phyloP scores from a whole-genome alignment of 441 rosid species.

The Erodium chrysanthum region DNA sequence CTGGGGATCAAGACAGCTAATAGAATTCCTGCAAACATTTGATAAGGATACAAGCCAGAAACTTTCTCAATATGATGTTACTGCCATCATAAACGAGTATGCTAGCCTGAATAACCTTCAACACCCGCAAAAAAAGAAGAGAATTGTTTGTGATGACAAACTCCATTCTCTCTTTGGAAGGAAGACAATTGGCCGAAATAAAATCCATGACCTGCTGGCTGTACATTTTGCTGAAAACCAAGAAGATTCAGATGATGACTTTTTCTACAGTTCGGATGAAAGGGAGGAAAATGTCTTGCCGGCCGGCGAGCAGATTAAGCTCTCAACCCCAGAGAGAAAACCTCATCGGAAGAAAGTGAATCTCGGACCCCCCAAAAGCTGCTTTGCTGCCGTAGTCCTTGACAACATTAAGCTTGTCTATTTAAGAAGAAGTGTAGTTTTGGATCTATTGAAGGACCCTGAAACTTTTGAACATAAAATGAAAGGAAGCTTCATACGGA shows the following conservation, averaged over 20 bases:
- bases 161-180: slow-evolving; percentile 40
- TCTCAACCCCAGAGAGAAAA: slow-evolving; percentile 22
- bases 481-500: slow-evolving; percentile 45
- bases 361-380: slow-evolving; percentile 30
- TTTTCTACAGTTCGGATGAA: slow-evolving; percentile 36
- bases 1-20: slow-evolving; percentile 53
- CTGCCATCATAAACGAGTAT: slow-evolving; percentile 30
- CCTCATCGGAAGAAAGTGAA: slow-evolving; percentile 18
- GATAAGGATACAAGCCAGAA: slow-evolving; percentile 33
- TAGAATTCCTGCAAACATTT: slow-evolving; percentile 38
- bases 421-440: slow-evolving; percentile 47
- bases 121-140: slow-evolving; percentile 36
- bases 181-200: slow-evolving; percentile 28
- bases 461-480: slow-evolving; percentile 40
- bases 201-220: slow-evolving; percentile 38
- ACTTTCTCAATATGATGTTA: slow-evolving; percentile 38
- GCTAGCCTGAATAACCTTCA: slow-evolving; percentile 30
- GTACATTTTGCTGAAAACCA: slow-evolving; percentile 47
- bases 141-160: slow-evolving; percentile 35
- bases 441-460: slow-evolving; percentile 32
- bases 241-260: slow-evolving; percentile 35
- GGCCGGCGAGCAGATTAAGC: slow-evolving; percentile 10
- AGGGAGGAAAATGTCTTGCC: slow-evolving; percentile 22
- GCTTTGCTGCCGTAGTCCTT: slow-evolving; percentile 39
- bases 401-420: slow-evolving; percentile 47